These are phyloP conservation scores for Lichina pygmaea DNA, from an alignment of 495 filamentous ascomycete species.

Conservation along the genomic window DNA sequence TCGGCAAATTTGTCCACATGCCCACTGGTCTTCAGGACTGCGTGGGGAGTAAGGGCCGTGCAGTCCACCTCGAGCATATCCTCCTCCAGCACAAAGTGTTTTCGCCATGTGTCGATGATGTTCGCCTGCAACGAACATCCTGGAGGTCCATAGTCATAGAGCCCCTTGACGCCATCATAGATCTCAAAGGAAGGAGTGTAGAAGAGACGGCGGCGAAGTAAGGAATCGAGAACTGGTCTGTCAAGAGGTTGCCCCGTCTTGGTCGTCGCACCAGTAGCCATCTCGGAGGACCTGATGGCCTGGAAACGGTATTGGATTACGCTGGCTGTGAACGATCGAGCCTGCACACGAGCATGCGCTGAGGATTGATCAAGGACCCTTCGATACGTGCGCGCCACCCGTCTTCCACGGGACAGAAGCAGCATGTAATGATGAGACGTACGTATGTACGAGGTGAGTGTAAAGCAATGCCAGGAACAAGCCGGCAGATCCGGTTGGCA, in stretches of 20 bases:
- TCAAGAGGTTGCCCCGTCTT: constrained; percentile 77
- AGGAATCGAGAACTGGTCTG: constrained; percentile 46
- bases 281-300: not conserved
- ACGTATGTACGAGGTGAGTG: no score
- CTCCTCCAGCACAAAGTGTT: constrained; percentile 23
- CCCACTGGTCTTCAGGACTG: constrained; percentile 83
- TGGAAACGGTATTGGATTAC: not conserved
- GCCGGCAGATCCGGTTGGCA: no score
- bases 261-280: constrained; percentile 33
- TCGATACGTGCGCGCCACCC: no score
- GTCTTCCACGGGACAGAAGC: no score
- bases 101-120: constrained; percentile 74
- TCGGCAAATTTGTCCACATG: constrained; percentile 97
- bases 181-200: constrained; percentile 89
- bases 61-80: constrained; percentile 21
- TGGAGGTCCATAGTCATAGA: constrained; percentile 18
- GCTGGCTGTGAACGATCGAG: not conserved
- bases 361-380: no score
- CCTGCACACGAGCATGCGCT: not conserved
- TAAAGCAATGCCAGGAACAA: no score
- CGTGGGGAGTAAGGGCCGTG: constrained; percentile 31
- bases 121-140: constrained; percentile 27
- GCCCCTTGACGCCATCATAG: constrained; percentile 39
- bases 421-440: no score
- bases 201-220: constrained; percentile 72